Evolutionary conservation across 495 filamentous ascomycete genomes (phyloP).

Genomic region (Neurospora intermedia): DNA sequence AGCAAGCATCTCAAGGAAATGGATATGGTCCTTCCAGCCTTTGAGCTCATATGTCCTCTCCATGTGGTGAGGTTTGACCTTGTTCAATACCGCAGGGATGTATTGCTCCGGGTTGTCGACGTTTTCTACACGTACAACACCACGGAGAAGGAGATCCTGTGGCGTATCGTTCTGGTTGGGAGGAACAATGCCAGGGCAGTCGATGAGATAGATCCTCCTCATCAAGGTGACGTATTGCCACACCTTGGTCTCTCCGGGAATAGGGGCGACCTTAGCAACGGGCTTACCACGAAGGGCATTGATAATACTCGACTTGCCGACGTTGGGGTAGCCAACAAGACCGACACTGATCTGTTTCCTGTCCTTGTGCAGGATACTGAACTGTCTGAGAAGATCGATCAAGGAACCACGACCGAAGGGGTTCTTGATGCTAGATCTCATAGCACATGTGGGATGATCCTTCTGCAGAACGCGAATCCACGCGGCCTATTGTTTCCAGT

Average conservation of each 20-base stretch:
- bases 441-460: slow-evolving; percentile 85
- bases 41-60: slow-evolving; percentile 87
- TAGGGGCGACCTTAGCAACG: slow-evolving; percentile 88
- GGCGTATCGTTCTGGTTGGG: slow-evolving; percentile 73
- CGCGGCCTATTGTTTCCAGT: slow-evolving; percentile 14
- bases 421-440: slow-evolving; percentile 87
- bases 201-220: slow-evolving; percentile 94
- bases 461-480: slow-evolving; percentile 31
- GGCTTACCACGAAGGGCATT: slow-evolving; percentile 88
- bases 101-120: slow-evolving; percentile 94
- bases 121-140: slow-evolving; percentile 88
- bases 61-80: slow-evolving; percentile 75
- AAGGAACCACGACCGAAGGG: slow-evolving; percentile 61
- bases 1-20: slow-evolving; percentile 80
- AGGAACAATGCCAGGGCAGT: slow-evolving; percentile 92
- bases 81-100: slow-evolving; percentile 68
- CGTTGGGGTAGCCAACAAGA: slow-evolving; percentile 63
- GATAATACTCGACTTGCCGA: slow-evolving; percentile 87
- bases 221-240: slow-evolving; percentile 83
- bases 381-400: slow-evolving; percentile 73
- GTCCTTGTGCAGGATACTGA: slow-evolving; percentile 79
- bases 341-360: slow-evolving; percentile 88
- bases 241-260: slow-evolving; percentile 91
- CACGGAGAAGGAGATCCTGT: slow-evolving; percentile 81
- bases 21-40: slow-evolving; percentile 58